Percentiles rank a stretch among this genome's conserved stretches.
Conservation (phyloP, 2,329 filamentous ascomycete species). For the Fusarium sp. region DNA sequence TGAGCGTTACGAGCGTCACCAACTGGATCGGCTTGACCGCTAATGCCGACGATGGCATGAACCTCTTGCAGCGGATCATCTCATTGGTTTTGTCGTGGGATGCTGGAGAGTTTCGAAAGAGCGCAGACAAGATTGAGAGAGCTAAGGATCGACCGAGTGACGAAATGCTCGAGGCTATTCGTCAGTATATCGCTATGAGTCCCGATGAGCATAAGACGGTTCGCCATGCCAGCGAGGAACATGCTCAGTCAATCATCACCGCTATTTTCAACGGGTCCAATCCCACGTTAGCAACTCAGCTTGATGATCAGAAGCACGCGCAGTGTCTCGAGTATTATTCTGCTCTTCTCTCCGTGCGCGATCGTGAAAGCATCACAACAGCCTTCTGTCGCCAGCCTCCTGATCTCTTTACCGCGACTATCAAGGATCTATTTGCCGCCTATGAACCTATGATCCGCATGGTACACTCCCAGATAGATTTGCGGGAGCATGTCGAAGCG, state of each 20-base stretch:
- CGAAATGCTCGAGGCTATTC: slow-evolving; percentile 68
- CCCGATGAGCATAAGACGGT: slow-evolving; percentile 65
- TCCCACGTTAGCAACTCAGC: slow-evolving; percentile 52
- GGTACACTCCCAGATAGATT: slow-evolving; percentile 75
- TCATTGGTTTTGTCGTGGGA: slow-evolving; percentile 78
- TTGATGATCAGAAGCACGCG: slow-evolving; percentile 68
- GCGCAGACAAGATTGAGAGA: slow-evolving; percentile 70
- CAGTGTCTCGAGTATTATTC: slow-evolving; percentile 75
- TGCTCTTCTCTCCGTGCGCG: slow-evolving; percentile 73
- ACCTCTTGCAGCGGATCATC: slow-evolving; percentile 79
- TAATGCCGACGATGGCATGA: slow-evolving; percentile 80
- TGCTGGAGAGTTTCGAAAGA: slow-evolving; percentile 72
- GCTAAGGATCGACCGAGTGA: slow-evolving; percentile 64
- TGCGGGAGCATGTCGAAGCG: slow-evolving; percentile 73
- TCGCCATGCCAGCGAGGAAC: slow-evolving; percentile 62
- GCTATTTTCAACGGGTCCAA: slow-evolving; percentile 68
- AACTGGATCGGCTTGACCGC: slow-evolving; percentile 81
- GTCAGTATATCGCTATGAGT: slow-evolving; percentile 61
- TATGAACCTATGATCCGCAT: slow-evolving; percentile 79
- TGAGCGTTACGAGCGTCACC: slow-evolving; percentile 76
- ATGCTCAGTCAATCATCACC: slow-evolving; percentile 67
- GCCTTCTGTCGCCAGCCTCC: slow-evolving; percentile 73
- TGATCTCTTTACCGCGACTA: slow-evolving; percentile 74
- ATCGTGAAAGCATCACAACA: slow-evolving; percentile 74
- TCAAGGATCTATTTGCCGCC: slow-evolving; percentile 70